Evolutionary conservation across 768 basidiomycete genomes (phyloP), one percentile per base, ranked within the genome.

Genomic region (Mycena rebaudengoi): DNA sequence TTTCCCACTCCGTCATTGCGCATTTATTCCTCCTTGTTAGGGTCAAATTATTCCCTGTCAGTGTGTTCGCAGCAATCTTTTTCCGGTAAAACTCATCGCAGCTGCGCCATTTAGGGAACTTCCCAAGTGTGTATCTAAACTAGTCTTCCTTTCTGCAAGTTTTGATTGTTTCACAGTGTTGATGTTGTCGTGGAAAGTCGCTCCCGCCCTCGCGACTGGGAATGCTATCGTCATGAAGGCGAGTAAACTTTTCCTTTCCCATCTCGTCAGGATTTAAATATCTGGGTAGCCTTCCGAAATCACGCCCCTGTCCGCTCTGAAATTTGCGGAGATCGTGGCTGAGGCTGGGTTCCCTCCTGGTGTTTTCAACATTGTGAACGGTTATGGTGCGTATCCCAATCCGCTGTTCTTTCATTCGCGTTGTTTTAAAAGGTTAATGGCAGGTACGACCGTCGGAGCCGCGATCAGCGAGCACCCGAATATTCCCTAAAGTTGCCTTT

Each of bases 401-500:
- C 5, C 12, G 1, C n/a, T 6, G 16, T 28, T 12, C 2, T 8
- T 57, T 20, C 20, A 5, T 23, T n/a, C n/a, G n/a, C n/a, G n/a
- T n/a, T n/a, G n/a, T n/a, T n/a, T n/a, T n/a, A n/a, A n/a, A n/a
- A n/a, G n/a, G n/a, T n/a, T n/a, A n/a, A n/a, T n/a, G n/a, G n/a
- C 28, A 66, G 64, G 64, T 29, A 30, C 40, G 30, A 84, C 82
- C 18, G 89, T 85, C 18, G 91, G 91, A 0, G 73, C 88, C 37
- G 88, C 90, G 26, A 86, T 92, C 57, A 71, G 82, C 5, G 78
- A 80, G 33, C 89, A 92, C 77, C 80, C 80, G 66, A 77, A 68
- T 13, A 77, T 92, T 67, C n/a, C 83, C 86, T 62, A 91, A 91
- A 79, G 83, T 95, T 28, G 90, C 94, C 0, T 96, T 97, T 80